phyloP scores from a whole-genome alignment of 768 basidiomycete genomes.

The Mycena amicta region DNA sequence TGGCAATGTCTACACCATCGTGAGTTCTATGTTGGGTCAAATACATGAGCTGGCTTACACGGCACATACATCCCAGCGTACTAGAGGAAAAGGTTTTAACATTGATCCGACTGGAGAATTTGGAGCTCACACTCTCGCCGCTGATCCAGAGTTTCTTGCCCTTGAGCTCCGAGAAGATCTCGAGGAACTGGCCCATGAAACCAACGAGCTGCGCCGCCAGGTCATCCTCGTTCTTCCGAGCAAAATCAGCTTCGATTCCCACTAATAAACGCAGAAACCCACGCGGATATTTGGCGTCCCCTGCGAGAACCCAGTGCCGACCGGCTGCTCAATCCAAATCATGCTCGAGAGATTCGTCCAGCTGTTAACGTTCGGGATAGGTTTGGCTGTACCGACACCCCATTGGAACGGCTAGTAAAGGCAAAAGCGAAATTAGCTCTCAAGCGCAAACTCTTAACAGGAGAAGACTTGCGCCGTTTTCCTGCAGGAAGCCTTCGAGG shows the following conservation, averaged over 20 bases:
- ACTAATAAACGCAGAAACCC: slow-evolving; percentile 18
- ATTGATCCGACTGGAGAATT: neutral
- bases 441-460: neutral
- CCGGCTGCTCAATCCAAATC: slow-evolving; percentile 77
- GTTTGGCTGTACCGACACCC: slow-evolving; percentile 62
- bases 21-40: too few relatives aligned
- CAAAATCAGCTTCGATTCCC: neutral
- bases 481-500: slow-evolving; percentile 69
- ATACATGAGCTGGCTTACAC: slow-evolving; percentile 56
- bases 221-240: slow-evolving; percentile 48
- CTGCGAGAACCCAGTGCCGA: slow-evolving; percentile 78
- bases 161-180: slow-evolving; percentile 74
- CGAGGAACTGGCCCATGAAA: slow-evolving; percentile 75
- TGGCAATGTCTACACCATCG: slow-evolving; percentile 60
- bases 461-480: slow-evolving; percentile 61
- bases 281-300: slow-evolving; percentile 66
- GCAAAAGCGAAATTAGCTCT: neutral
- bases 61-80: slow-evolving; percentile 66
- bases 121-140: slow-evolving; percentile 69
- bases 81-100: slow-evolving; percentile 35
- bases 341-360: slow-evolving; percentile 82
- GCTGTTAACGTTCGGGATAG: slow-evolving; percentile 65
- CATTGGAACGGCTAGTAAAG: slow-evolving; percentile 63
- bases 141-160: slow-evolving; percentile 69
- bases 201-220: slow-evolving; percentile 52